Base-by-base conservation (phyloP, 495 filamentous ascomycete species). In the Lepraria neglecta region DNA sequence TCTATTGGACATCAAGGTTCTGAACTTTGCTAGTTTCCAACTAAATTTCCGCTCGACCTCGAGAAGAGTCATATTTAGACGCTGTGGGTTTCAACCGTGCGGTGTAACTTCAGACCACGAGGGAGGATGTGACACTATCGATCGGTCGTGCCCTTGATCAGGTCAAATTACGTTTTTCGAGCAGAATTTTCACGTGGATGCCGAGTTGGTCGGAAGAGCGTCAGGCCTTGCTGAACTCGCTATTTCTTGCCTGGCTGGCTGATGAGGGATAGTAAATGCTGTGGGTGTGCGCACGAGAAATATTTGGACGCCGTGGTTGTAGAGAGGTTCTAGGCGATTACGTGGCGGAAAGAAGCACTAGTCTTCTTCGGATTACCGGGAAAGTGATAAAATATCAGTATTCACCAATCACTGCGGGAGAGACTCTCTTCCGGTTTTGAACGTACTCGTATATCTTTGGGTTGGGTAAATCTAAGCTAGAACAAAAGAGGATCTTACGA, bases 1-100 rank as follows among this genome's bases (percentile, higher is more conserved):
- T 31, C 50, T 21, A 53, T 53, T 53, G 50, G 50, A 53, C 17
- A 28, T 53, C 31, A 53, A 31, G 50, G 24, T 24, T 27, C 24
- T 53, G 31, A 53, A 31, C 3, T 53, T 53, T 53, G 14, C 31
- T 53, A 4, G 24, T 27, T 27, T 53, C 50, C 50, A 53, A 31
- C 50, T 53, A 31, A 53, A 53, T 11, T 53, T 53, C 50, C 38
- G 38, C 15, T 42, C 38, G 38, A 42, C 3, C 38, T 42, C 38
- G 9, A 42, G 38, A 1, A 42, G n/a, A 42, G n/a, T 42, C 17
- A 73, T 60, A 35, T 65, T 73, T 38, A 73, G 64, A 21, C 67
- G 59, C 17, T 72, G 12, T 7, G 24, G 24, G 24, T 1, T 24
- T 24, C 24, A 2, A 24, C 24, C 24, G 24, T 24, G 24, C 24